Conservation (phyloP, 371 early-diverging fungal species). For the Blakeslea trispora region DNA sequence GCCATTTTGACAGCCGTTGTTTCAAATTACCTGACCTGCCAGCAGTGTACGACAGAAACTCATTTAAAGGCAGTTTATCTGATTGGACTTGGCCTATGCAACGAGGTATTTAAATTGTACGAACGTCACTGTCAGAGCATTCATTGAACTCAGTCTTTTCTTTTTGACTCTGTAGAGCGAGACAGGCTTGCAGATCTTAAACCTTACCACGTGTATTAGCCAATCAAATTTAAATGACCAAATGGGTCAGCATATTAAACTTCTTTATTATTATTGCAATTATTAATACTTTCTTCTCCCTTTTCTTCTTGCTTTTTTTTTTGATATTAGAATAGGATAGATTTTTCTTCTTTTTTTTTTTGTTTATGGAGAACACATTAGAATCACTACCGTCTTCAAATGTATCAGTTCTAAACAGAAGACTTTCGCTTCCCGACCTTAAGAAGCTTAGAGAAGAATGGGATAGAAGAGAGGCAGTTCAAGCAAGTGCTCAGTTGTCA, state of each 20-base stretch:
- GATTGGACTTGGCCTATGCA: too few relatives aligned
- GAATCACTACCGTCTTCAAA: too few relatives aligned
- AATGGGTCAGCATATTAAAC: neutral
- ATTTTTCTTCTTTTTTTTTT: constrained; percentile 9
- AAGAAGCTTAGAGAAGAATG: constrained; percentile 38
- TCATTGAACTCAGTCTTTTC: too few relatives aligned
- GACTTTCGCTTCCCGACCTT: constrained; percentile 44
- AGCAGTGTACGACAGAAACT: too few relatives aligned
- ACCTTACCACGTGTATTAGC: neutral
- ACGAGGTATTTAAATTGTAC: too few relatives aligned
- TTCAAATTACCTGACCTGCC: too few relatives aligned
- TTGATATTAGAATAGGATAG: neutral
- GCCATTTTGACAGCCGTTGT: too few relatives aligned
- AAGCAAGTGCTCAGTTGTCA: constrained; percentile 18
- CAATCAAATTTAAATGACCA: constrained; percentile 4
- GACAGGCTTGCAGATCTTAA: constrained; percentile 5
- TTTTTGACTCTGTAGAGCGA: too few relatives aligned
- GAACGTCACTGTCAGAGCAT: too few relatives aligned
- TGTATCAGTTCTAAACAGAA: constrained; percentile 2
- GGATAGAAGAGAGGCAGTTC: constrained; percentile 28
- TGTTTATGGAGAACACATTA: neutral
- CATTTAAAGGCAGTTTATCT: too few relatives aligned
- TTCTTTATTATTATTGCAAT: constrained; percentile 2
- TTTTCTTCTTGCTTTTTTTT: constrained; percentile 1
- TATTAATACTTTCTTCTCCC: neutral